phyloP scores from a whole-genome alignment of 768 basidiomycete species.

The Tricholoma terreum region DNA sequence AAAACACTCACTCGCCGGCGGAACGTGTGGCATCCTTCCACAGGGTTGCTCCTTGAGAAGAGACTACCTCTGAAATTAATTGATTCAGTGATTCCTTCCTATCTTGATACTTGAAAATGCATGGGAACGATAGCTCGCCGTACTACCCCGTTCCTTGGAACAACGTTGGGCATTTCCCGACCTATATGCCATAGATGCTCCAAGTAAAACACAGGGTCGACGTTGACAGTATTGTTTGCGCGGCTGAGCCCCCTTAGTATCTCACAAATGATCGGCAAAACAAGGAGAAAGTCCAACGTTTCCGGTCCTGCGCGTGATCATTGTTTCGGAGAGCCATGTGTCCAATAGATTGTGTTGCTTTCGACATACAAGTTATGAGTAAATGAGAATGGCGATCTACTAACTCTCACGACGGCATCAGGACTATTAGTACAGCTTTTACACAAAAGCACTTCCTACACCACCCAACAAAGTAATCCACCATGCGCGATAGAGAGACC shows the following conservation, averaged over 20 bases:
- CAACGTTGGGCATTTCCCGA: too few species aligned
- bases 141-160: too few species aligned
- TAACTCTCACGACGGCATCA: background rate
- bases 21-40: constrained; percentile 3
- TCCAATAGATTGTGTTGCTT: background rate
- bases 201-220: background rate
- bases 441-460: constrained; percentile 53
- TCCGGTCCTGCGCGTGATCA: background rate
- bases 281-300: background rate
- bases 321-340: background rate
- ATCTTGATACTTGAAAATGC: too few species aligned
- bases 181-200: background rate
- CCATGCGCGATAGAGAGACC: constrained; percentile 78
- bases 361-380: background rate
- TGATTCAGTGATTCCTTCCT: too few species aligned
- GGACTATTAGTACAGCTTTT: constrained; percentile 11
- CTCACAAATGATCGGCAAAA: background rate
- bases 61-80: too few species aligned
- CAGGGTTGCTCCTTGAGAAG: background rate
- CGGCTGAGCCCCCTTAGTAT: background rate
- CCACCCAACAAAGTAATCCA: constrained; percentile 75
- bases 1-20: constrained; percentile 6
- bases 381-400: background rate
- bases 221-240: background rate
- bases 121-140: too few species aligned